phyloP scores from a whole-genome alignment of 177 flowering plant species.

The Vitis hybrid region DNA sequence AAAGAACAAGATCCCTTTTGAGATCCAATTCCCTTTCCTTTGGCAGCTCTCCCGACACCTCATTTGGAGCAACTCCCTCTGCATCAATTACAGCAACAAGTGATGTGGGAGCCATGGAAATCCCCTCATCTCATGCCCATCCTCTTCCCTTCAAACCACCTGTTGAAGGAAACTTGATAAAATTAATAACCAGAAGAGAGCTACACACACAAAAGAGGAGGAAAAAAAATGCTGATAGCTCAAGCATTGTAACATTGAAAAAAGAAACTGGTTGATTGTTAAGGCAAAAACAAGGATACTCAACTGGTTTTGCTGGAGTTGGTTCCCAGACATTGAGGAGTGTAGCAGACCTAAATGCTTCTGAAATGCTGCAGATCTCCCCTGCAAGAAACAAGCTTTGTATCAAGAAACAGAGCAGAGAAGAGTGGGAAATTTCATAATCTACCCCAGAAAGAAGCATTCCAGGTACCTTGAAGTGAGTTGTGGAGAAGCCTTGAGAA shows the following conservation, averaged over 20 bases:
- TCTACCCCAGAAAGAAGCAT: not conserved
- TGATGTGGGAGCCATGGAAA: not conserved
- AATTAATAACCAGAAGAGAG: not conserved
- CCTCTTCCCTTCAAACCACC: slow-evolving; percentile 34
- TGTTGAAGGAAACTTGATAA: slow-evolving; percentile 10
- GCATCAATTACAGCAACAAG: slow-evolving; percentile 5
- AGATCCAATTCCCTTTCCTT: slow-evolving; percentile 31
- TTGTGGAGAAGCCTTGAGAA: slow-evolving; percentile 54
- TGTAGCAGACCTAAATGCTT: slow-evolving; percentile 31
- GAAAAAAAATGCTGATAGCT: no score
- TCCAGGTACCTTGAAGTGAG: slow-evolving; percentile 37
- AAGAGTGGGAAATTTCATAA: not conserved
- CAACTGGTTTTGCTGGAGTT: slow-evolving; percentile 49
- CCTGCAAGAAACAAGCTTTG: slow-evolving; percentile 23
- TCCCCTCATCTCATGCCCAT: slow-evolving; percentile 23
- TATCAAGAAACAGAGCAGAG: not conserved
- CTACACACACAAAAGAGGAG: not conserved
- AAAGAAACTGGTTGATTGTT: not conserved
- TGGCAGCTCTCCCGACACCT: slow-evolving; percentile 18
- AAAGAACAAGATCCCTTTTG: slow-evolving; percentile 28
- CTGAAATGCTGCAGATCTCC: slow-evolving; percentile 35
- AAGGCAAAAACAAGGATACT: slow-evolving; percentile 13
- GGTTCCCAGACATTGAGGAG: slow-evolving; percentile 35
- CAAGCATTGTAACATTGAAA: not conserved
- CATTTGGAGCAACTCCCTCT: slow-evolving; percentile 13